These are phyloP conservation scores for Trichophyton equinum DNA, from an alignment of 2,329 filamentous ascomycete genomes.

Conservation along the genomic window DNA sequence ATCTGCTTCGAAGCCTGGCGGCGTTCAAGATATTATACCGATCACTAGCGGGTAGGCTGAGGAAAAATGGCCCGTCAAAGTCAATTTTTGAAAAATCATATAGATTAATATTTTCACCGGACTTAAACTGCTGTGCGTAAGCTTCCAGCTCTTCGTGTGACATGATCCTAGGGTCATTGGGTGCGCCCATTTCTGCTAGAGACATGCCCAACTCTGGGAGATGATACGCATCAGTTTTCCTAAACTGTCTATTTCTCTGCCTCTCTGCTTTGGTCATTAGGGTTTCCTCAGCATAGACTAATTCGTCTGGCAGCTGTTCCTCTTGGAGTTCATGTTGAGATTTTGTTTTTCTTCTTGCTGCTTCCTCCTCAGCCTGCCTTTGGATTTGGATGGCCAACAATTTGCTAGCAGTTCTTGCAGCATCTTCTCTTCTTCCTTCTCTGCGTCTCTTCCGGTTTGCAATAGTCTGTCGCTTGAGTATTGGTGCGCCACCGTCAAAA, in stretches of 20 bases:
- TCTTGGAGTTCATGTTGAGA: conserved; percentile 37
- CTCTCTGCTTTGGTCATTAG: conserved; percentile 69
- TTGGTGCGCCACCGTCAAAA: conserved; percentile 89
- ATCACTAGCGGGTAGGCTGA: conserved; percentile 76
- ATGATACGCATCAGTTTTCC: conserved; percentile 90
- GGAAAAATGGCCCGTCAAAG: conserved; percentile 91
- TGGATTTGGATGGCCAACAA: conserved; percentile 91
- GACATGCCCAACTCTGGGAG: conserved; percentile 69
- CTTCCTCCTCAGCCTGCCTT: conserved; percentile 73
- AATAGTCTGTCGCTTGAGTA: conserved; percentile 84
- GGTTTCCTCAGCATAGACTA: conserved; percentile 86
- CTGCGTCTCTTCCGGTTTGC: conserved; percentile 62
- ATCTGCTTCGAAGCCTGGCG: conserved; percentile 68
- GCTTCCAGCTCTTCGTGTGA: conserved; percentile 85
- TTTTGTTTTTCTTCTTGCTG: conserved; percentile 42
- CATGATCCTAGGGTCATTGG: conserved; percentile 93
- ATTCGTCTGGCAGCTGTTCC: conserved; percentile 55
- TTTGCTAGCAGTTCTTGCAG: conserved; percentile 78
- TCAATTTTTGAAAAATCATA: conserved; percentile 99
- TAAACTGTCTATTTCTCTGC: conserved; percentile 61
- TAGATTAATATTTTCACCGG: conserved; percentile 72
- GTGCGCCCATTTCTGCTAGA: conserved; percentile 73
- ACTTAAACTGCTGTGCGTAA: conserved; percentile 84
- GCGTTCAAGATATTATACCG: conserved; percentile 97
- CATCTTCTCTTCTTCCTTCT: conserved; percentile 87